A percentile compares a stretch with the other conserved stretches of the same genome.
These are phyloP conservation scores for Plasmodium sp. DNA, from an alignment of 169 alveolate genomes.

Conservation along the genomic window DNA sequence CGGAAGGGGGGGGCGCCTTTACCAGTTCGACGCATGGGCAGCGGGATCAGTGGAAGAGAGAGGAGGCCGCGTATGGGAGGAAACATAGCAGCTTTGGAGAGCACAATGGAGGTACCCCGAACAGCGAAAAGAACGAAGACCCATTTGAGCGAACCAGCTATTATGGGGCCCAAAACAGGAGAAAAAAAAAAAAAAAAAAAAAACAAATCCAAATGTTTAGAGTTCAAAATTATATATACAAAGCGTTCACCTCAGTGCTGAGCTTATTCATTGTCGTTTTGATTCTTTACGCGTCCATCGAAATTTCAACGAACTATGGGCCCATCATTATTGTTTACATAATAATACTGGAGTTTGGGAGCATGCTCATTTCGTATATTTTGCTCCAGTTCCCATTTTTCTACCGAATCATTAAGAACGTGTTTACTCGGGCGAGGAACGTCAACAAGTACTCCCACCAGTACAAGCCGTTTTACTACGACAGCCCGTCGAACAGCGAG, in stretches of 20 bases:
- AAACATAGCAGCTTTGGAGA: neutral
- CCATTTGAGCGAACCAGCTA: neutral
- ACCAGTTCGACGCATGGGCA: neutral
- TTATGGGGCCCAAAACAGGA: neutral
- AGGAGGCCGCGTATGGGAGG: neutral
- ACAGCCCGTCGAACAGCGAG: conserved; percentile 15
- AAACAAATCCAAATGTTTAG: conserved; percentile 14
- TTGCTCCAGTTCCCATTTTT: conserved; percentile 59
- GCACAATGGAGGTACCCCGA: neutral
- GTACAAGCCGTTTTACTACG: conserved; percentile 59
- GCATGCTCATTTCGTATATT: conserved; percentile 62
- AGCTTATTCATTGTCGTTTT: conserved; percentile 36
- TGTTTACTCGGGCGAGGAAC: conserved; percentile 47
- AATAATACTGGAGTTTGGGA: conserved; percentile 34
- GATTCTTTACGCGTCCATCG: conserved; percentile 68
- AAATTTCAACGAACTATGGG: conserved; percentile 24
- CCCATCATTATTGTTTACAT: conserved; percentile 44
- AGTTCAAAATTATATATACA: conserved; percentile 44
- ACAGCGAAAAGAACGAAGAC: neutral
- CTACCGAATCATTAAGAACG: conserved; percentile 41
- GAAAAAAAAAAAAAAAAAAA: neutral
- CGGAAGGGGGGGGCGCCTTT: neutral
- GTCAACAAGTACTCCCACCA: conserved; percentile 54
- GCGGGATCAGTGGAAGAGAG: neutral
- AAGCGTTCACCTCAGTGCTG: conserved; percentile 18